phyloP scores from a whole-genome alignment of 2,329 filamentous ascomycete species.

The Cladosporium cucumerinum region DNA sequence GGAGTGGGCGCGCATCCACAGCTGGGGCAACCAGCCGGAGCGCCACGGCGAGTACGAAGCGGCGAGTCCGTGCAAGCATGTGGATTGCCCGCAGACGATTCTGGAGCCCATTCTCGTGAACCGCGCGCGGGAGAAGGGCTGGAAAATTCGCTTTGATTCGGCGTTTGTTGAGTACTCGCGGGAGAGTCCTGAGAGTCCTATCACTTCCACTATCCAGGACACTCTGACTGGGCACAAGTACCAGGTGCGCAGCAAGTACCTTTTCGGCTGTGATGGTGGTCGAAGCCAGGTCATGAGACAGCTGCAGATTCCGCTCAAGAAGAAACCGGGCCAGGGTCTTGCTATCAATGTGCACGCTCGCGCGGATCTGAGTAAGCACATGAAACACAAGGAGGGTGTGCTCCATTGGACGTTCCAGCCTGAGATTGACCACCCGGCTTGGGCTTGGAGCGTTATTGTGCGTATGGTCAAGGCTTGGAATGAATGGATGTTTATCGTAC shows the following conservation, averaged over 20 bases:
- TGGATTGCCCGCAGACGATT: conserved; percentile 45
- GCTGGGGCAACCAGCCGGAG: conserved; percentile 43
- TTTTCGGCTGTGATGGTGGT: conserved; percentile 59
- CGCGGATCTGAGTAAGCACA: conserved; percentile 50
- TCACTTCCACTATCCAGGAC: conserved; percentile 39
- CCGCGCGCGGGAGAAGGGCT: conserved; percentile 37
- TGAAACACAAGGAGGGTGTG: conserved; percentile 53
- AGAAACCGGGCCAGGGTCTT: conserved; percentile 43
- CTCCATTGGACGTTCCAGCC: conserved; percentile 61
- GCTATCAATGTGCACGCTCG: conserved; percentile 51
- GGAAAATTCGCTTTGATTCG: conserved; percentile 41
- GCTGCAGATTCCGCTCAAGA: conserved; percentile 47
- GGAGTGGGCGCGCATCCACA: conserved; percentile 43
- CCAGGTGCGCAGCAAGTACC: conserved; percentile 51
- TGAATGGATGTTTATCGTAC: conserved; percentile 53
- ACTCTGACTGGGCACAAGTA: conserved; percentile 40
- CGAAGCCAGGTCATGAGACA: conserved; percentile 47
- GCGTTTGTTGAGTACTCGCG: conserved; percentile 33
- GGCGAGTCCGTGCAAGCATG: conserved; percentile 41
- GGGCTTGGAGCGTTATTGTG: conserved; percentile 50
- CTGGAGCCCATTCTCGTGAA: conserved; percentile 44
- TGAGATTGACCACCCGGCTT: conserved; percentile 46
- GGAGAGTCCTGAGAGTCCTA: conserved; percentile 23
- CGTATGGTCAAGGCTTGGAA: conserved; percentile 63
- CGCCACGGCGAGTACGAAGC: conserved; percentile 40